Conservation (phyloP, 768 basidiomycete genomes). For the Naganishia randhawae region DNA sequence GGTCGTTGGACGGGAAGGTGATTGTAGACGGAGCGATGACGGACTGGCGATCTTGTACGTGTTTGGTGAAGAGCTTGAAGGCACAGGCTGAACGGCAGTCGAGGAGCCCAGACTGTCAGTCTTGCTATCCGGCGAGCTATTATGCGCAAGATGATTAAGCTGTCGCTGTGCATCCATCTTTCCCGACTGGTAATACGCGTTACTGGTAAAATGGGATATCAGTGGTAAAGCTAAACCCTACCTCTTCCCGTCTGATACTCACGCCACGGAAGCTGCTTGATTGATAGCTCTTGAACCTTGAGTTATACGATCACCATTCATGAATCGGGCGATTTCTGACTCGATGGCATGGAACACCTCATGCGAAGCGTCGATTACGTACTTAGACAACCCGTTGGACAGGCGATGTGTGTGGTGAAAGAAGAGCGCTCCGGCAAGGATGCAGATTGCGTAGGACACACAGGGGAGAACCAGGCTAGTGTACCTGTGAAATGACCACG, state of each 20-base stretch:
- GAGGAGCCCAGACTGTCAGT: not conserved
- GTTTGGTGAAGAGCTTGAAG: not conserved
- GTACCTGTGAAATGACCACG: slow-evolving; percentile 12
- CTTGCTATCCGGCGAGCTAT: not conserved
- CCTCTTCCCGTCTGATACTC: not conserved
- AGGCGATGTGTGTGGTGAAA: slow-evolving; percentile 27
- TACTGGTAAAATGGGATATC: not conserved
- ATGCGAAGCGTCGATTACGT: slow-evolving; percentile 18
- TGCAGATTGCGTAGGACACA: slow-evolving; percentile 12
- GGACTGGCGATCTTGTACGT: not conserved
- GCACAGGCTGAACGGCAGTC: not conserved
- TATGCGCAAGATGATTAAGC: not conserved
- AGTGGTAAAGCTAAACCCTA: not conserved
- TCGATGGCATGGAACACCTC: slow-evolving; percentile 19
- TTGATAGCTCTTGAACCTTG: not conserved
- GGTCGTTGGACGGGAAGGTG: not conserved
- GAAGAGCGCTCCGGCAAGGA: slow-evolving; percentile 18
- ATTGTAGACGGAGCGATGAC: not conserved
- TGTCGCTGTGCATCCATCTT: not conserved
- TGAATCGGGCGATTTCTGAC: not conserved
- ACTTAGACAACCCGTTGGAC: slow-evolving; percentile 25
- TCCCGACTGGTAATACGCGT: slow-evolving; percentile 7
- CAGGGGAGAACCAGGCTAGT: slow-evolving; percentile 21
- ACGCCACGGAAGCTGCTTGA: not conserved
- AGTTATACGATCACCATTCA: not conserved